These are phyloP conservation scores for Solanum virginianum DNA, from an alignment of 257 asterid genomes.

Conservation along the genomic window DNA sequence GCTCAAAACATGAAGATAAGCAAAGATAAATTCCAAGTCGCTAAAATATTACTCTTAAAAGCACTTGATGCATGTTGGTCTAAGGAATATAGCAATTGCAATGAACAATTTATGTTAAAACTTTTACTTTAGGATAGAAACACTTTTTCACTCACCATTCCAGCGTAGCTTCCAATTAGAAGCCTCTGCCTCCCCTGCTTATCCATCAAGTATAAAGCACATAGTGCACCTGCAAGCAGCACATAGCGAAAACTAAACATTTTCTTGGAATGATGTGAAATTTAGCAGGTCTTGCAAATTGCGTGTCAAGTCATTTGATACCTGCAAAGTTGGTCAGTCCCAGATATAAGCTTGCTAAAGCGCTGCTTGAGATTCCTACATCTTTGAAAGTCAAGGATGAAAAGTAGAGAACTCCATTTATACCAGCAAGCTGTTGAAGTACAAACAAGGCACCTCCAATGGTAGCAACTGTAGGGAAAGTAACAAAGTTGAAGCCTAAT, in stretches of 20 bases:
- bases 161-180: conserved; percentile 69
- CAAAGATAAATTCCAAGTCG: background rate
- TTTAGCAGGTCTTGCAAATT: background rate
- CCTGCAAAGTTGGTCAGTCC: conserved; percentile 80
- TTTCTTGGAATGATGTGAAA: background rate
- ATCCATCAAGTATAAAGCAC: conserved; percentile 75
- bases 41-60: background rate
- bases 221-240: conserved; percentile 50
- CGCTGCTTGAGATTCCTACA: conserved; percentile 68
- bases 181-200: conserved; percentile 68
- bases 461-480: conserved; percentile 53
- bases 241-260: background rate
- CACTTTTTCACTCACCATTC: conserved; percentile 46
- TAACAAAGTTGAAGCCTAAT: background rate
- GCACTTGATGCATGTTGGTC: background rate
- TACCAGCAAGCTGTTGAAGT: conserved; percentile 77
- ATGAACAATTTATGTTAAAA: background rate
- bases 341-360: conserved; percentile 56
- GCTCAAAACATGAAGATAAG: background rate
- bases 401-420: conserved; percentile 82
- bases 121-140: background rate
- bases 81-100: background rate
- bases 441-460: conserved; percentile 75
- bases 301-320: background rate
- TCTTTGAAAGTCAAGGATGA: conserved; percentile 76